These are phyloP conservation scores for Suillus fuscotomentosus DNA, from an alignment of 768 basidiomycete genomes.

Conservation along the genomic window DNA sequence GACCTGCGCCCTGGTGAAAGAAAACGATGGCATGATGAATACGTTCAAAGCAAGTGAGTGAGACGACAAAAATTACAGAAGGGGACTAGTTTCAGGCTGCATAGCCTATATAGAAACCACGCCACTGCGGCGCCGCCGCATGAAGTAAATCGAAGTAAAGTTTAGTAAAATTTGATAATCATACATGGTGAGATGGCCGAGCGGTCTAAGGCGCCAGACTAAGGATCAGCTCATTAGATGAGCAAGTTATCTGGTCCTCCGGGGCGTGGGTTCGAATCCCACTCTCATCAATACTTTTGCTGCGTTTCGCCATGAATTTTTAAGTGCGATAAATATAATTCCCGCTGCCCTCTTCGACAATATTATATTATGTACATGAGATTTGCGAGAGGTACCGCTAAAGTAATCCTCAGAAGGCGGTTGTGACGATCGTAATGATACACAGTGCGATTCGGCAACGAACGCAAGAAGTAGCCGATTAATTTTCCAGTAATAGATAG, in stretches of 20 bases:
- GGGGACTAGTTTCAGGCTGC: neutral
- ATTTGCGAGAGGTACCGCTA: neutral
- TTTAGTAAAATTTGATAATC: fast-evolving
- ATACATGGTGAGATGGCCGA: slow-evolving; percentile 69
- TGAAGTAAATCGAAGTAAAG: neutral
- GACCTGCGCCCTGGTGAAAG: slow-evolving; percentile 15
- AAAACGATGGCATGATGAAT: slow-evolving; percentile 8
- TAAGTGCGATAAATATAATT: neutral
- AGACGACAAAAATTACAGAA: neutral
- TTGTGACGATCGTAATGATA: neutral
- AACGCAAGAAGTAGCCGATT: slow-evolving; percentile 17
- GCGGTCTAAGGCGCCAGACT: slow-evolving; percentile 90
- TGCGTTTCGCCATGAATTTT: neutral
- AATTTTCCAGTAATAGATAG: slow-evolving; percentile 9
- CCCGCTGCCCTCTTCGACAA: too few species aligned
- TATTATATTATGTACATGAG: neutral
- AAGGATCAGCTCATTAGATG: slow-evolving; percentile 40
- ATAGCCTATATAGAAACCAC: neutral
- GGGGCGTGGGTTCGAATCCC: slow-evolving; percentile 44
- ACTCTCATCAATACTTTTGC: slow-evolving; percentile 27
- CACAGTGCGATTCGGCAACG: slow-evolving; percentile 11
- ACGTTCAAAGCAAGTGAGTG: neutral
- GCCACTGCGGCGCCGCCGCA: neutral
- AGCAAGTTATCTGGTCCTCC: slow-evolving; percentile 33
- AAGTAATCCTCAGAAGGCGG: neutral